Evolutionary conservation across 371 early-diverging fungal species (phyloP).

Genomic region (Rhizopus microsporus): DNA sequence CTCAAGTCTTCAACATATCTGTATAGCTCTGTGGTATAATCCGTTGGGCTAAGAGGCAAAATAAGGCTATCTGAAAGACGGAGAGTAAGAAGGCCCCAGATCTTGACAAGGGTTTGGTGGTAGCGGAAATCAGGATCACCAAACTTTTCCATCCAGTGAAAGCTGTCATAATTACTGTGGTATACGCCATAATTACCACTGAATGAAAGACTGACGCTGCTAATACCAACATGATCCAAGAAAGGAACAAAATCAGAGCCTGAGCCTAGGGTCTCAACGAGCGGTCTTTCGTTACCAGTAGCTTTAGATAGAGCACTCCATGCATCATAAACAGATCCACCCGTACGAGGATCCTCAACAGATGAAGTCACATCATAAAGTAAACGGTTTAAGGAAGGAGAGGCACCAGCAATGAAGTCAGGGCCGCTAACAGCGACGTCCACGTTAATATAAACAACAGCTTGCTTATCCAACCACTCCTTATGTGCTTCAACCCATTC

Average conservation of each 20-base stretch:
- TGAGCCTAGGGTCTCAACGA: slow-evolving; percentile 49
- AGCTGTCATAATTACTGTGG: slow-evolving; percentile 67
- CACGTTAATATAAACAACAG: slow-evolving; percentile 64
- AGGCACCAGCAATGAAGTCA: slow-evolving; percentile 50
- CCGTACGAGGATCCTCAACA: slow-evolving; percentile 52
- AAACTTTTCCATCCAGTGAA: slow-evolving; percentile 66
- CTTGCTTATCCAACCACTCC: slow-evolving; percentile 56
- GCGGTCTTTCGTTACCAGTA: slow-evolving; percentile 16
- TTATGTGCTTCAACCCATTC: slow-evolving; percentile 74
- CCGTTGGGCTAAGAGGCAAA: slow-evolving; percentile 39
- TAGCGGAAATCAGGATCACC: slow-evolving; percentile 65
- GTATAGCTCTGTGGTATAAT: slow-evolving; percentile 34
- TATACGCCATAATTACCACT: slow-evolving; percentile 57
- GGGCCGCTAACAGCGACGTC: slow-evolving; percentile 58
- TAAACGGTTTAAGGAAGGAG: slow-evolving; percentile 54
- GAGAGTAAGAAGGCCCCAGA: slow-evolving; percentile 45
- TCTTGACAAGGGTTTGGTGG: slow-evolving; percentile 53
- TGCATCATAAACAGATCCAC: slow-evolving; percentile 54
- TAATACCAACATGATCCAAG: slow-evolving; percentile 64
- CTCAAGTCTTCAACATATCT: slow-evolving; percentile 21
- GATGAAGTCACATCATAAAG: slow-evolving; percentile 55
- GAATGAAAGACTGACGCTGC: slow-evolving; percentile 56
- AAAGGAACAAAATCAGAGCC: slow-evolving; percentile 65
- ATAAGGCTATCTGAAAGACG: slow-evolving; percentile 43
- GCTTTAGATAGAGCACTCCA: slow-evolving; percentile 36